These are phyloP conservation scores for Antrodiella citrinella DNA, from an alignment of 768 basidiomycete species.

Conservation along the genomic window DNA sequence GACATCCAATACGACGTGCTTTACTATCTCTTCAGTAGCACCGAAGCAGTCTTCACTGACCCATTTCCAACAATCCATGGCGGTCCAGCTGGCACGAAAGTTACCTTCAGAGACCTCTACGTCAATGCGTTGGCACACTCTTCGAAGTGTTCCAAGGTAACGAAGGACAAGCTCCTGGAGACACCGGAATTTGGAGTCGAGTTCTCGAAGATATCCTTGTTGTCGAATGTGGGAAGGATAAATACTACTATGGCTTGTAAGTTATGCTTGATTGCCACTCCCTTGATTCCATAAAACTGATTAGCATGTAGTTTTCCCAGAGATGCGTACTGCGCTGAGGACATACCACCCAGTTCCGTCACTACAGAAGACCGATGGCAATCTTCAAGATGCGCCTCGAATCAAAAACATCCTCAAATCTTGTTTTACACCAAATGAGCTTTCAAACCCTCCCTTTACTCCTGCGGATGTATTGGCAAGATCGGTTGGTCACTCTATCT, in stretches of 20 bases:
- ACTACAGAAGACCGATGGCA: conserved; percentile 59
- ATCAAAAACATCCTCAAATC: conserved; percentile 71
- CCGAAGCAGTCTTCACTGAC: conserved; percentile 51
- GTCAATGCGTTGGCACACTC: conserved; percentile 43
- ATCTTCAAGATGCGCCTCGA: conserved; percentile 74
- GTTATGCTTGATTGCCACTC: conserved; percentile 17
- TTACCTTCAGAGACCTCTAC: conserved; percentile 42
- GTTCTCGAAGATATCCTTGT: conserved; percentile 66
- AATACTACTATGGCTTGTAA: conserved; percentile 81
- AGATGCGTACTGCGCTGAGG: conserved; percentile 70
- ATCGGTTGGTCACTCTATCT: conserved; percentile 32
- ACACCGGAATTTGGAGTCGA: conserved; percentile 51
- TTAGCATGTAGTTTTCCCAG: conserved; percentile 52
- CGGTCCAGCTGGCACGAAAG: conserved; percentile 18
- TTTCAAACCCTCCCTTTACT: conserved; percentile 36
- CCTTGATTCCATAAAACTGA: not conserved
- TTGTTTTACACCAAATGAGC: conserved; percentile 40
- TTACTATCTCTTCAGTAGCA: conserved; percentile 32
- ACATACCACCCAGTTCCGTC: conserved; percentile 75
- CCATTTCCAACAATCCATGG: conserved; percentile 42
- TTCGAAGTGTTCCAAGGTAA: conserved; percentile 57
- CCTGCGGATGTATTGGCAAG: conserved; percentile 50
- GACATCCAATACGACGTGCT: conserved; percentile 60
- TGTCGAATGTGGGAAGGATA: conserved; percentile 74
- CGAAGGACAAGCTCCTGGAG: conserved; percentile 66